These are phyloP conservation scores for Lactarius hengduanensis DNA, from an alignment of 768 basidiomycete genomes.

Conservation along the genomic window DNA sequence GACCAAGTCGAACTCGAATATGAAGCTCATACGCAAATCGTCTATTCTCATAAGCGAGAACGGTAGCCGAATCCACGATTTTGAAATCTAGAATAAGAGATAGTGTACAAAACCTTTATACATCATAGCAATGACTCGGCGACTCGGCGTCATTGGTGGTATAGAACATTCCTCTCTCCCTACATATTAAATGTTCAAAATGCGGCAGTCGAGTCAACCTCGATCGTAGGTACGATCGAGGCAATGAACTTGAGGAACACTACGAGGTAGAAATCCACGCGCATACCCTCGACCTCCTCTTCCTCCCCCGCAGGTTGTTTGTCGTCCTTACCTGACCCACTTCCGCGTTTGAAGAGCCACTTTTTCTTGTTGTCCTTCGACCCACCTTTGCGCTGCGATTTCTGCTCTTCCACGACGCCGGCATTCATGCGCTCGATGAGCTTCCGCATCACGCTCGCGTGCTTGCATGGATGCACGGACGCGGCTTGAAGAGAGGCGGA, in stretches of 20 bases:
- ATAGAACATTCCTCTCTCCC: slow-evolving; percentile 18
- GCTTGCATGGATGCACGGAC: slow-evolving; percentile 97
- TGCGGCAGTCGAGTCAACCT: slow-evolving; percentile 87
- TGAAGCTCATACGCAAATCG: not conserved
- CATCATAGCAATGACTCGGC: slow-evolving; percentile 16
- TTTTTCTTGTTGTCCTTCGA: slow-evolving; percentile 61
- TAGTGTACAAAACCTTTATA: slow-evolving; percentile 24
- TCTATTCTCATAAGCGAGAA: not conserved
- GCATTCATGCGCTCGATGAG: slow-evolving; percentile 98
- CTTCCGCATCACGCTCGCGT: slow-evolving; percentile 99
- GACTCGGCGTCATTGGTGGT: slow-evolving; percentile 19
- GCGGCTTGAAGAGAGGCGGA: slow-evolving; percentile 81
- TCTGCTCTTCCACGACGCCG: slow-evolving; percentile 78
- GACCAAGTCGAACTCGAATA: too few species aligned
- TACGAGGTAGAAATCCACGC: slow-evolving; percentile 97
- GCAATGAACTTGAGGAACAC: slow-evolving; percentile 99
- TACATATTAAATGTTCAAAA: slow-evolving; percentile 31
- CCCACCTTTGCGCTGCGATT: slow-evolving; percentile 57
- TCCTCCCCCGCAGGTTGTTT: slow-evolving; percentile 50
- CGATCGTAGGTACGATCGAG: slow-evolving; percentile 97
- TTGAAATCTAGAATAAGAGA: slow-evolving; percentile 21
- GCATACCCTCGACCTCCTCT: slow-evolving; percentile 83
- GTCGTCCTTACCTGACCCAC: slow-evolving; percentile 55
- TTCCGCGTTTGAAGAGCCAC: slow-evolving; percentile 76
- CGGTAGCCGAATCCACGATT: slow-evolving; percentile 2